Conservation (phyloP, 2,329 filamentous ascomycete genomes). For the Alternaria sp. region DNA sequence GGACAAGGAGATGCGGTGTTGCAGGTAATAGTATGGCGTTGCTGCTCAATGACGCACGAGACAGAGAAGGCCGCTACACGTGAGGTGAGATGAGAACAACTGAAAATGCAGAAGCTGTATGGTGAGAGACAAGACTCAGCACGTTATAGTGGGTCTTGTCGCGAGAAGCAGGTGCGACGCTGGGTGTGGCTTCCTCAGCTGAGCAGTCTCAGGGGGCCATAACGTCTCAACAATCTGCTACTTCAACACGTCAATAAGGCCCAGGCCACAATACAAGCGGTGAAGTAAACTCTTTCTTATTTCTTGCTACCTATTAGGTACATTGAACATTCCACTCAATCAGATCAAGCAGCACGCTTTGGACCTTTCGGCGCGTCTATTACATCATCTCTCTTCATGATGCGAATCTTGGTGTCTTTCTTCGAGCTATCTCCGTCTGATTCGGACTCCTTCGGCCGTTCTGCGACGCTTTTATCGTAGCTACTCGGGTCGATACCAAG, state of each 20-base stretch:
- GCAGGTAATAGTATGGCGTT: not conserved
- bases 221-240: not conserved
- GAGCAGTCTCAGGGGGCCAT: not conserved
- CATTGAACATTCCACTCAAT: conserved; percentile 5
- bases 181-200: conserved; percentile 20
- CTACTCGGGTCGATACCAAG: conserved; percentile 70
- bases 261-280: not conserved
- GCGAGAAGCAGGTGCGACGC: conserved; percentile 18
- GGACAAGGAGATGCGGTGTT: not conserved
- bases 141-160: conserved; percentile 1
- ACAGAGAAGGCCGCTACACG: not conserved
- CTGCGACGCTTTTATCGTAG: conserved; percentile 59
- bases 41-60: not conserved
- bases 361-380: conserved; percentile 49
- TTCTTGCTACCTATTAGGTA: conserved; percentile 38
- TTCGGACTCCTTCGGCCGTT: conserved; percentile 48
- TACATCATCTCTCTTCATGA: conserved; percentile 51
- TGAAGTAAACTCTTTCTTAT: conserved; percentile 37
- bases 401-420: conserved; percentile 48
- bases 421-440: conserved; percentile 34
- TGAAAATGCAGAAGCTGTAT: not conserved
- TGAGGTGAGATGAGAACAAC: not conserved
- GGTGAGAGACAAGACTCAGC: conserved; percentile 2
- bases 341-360: conserved; percentile 37
- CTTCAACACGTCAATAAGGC: not conserved